Evolutionary conservation across 2,329 filamentous ascomycete species (phyloP), one percentile per base, ranked within the genome.

Genomic region (Podosphaera xanthii): DNA sequence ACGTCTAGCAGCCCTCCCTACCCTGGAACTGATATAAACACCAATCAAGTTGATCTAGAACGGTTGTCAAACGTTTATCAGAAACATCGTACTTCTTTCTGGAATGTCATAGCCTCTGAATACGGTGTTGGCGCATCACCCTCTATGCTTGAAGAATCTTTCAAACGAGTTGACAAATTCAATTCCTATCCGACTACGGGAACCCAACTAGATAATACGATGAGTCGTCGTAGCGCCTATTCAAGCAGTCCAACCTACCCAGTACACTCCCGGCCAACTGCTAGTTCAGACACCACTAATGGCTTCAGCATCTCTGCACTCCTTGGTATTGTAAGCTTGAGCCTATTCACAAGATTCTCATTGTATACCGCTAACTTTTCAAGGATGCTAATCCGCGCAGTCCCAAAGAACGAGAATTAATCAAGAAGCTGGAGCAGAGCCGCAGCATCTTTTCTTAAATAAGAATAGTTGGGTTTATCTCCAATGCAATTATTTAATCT

Each of bases 61-160:
- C 82, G 84, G 55, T 80, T 91, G 33, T 78, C 81, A 55, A 75
- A 78, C 61, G 79, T 89, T 64, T 90, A 90, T 70, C 77, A 81
- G 58, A 73, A 78, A 6, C 84, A 87, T 70, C 80, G 84, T 50
- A 74, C 77, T 57, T 77, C 79, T 7, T 90, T 91, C 72, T 91
- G 86, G 86, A 75, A 78, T 40, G 76, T 78, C 55, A 77, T 91
- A 42, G 84, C 85, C 36, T 73, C 78, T 34, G 84, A 88, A 65
- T 90, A 90, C 66, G 84, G 84, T 58, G 70, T 73, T 12, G 78
- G 80, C 40, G 75, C 76, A 1, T 82, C 79, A 56, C 79, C 84
- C 1, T 74, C 76, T 12, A 74, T 80, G 40, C 74, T 88, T 30
- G 84, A 87, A 71, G 81, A 83, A 67, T 80, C 82, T n/a, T 88